Conservation (phyloP, 1,284 basidiomycete species). For the Fomes fomentarius region DNA sequence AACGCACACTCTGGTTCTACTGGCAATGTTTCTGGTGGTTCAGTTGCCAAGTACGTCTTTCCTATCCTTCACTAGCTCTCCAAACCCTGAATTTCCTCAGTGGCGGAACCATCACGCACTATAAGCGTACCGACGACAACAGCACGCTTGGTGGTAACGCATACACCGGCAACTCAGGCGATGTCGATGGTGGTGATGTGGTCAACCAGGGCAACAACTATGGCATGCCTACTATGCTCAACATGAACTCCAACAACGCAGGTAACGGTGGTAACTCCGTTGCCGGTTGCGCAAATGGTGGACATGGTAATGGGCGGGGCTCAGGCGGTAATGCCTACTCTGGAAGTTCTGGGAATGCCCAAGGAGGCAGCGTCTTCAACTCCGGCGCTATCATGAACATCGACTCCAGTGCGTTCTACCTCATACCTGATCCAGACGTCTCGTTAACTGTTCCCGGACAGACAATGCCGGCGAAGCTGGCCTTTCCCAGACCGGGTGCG, state of each 20-base stretch:
- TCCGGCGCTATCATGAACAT: conserved; percentile 35
- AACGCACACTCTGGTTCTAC: conserved; percentile 27
- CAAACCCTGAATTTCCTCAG: background rate
- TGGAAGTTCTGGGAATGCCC: conserved; percentile 32
- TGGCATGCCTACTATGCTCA: conserved; percentile 34
- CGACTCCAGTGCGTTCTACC: conserved; percentile 32
- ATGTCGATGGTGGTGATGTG: conserved; percentile 32
- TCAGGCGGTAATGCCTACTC: conserved; percentile 35
- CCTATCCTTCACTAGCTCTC: background rate
- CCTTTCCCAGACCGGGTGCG: conserved; percentile 29
- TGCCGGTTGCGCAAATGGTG: conserved; percentile 32
- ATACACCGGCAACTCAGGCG: conserved; percentile 29
- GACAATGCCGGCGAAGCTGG: conserved; percentile 38
- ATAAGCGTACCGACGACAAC: conserved; percentile 29
- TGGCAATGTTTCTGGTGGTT: conserved; percentile 14
- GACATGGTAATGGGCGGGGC: conserved; percentile 28
- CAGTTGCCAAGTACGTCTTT: conserved; percentile 7
- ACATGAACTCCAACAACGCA: conserved; percentile 38
- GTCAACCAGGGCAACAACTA: conserved; percentile 27
- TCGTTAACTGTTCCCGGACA: conserved; percentile 6
- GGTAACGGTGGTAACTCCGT: conserved; percentile 32
- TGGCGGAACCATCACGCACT: background rate
- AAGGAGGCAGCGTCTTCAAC: conserved; percentile 32
- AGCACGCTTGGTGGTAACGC: conserved; percentile 34
- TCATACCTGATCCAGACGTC: background rate